Base-by-base conservation (phyloP, 1,284 basidiomycete genomes). In the Cystobasidiaceae sp. region DNA sequence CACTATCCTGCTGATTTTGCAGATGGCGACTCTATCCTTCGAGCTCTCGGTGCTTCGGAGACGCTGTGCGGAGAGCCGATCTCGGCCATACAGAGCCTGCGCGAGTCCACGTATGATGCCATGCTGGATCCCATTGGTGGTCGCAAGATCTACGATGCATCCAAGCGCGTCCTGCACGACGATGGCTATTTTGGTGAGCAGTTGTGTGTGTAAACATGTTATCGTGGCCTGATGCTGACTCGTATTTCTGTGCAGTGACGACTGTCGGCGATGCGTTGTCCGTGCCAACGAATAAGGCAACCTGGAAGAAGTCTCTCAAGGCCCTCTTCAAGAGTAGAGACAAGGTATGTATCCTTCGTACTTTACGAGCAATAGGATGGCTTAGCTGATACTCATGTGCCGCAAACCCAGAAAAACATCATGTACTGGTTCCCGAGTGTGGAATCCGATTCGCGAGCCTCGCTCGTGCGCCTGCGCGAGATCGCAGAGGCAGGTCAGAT, bases 61-160 rank as follows among this genome's bases (percentile, higher is more conserved):
- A 77, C 78, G 11, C 67, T 79, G 13, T 68, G 75, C 4, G 78
- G 78, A 25, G 78, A 79, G 34, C 74, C 77, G 43, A 71, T 78
- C 21, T 75, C 76, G 68, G 75, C 76, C 17, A 71, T 79, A 68
- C 77, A 78, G 62, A 69, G 74, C 27, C 69, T 78, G 30, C 75
- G 78, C 69, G 78, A 79, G 66, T 74, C 73, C 5, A 74, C 72
- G 49, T 79, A 78, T 67, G 75, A 78, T 55, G 71, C 77, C 15
- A 76, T 75, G 0, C 61, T 73, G n/a, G 72, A 73, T 60, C 69
- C 69, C 5, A 67, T 73, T n/a, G 72, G 59, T 27, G 76, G 74
- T 0, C 68, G 73, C 7, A 64, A 71, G 45, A 70, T 77, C 48
- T 79, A 79, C 73, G 78, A 79, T 51, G 77, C 76, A n/a, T 73